Percentiles rank a stretch among this genome's conserved stretches.
These are phyloP conservation scores for Syncephalastrum monosporum DNA, from an alignment of 371 early-diverging fungal genomes.

Conservation along the genomic window DNA sequence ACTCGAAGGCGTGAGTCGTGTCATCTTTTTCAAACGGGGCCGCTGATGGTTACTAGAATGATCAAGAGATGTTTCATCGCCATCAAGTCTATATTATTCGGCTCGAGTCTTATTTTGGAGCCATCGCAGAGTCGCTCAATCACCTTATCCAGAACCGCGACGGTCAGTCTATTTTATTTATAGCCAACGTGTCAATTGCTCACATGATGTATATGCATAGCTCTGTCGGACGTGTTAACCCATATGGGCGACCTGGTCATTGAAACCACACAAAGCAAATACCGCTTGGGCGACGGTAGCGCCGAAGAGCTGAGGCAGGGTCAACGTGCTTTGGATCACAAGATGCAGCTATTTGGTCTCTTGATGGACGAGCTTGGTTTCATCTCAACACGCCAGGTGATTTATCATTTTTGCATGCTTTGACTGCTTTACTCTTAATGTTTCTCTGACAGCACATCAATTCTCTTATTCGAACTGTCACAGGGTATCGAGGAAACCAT, in stretches of 20 bases:
- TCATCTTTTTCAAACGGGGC: neutral
- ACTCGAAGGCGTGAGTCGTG: conserved; percentile 49
- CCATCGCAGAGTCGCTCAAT: conserved; percentile 45
- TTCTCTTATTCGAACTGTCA: neutral
- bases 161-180: conserved; percentile 16
- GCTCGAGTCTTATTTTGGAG: conserved; percentile 54
- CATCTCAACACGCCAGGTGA: conserved; percentile 49
- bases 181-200: too few relatives aligned
- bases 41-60: conserved; percentile 32
- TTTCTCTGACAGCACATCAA: neutral
- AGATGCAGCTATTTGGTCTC: conserved; percentile 61
- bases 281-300: conserved; percentile 54
- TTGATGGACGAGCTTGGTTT: conserved; percentile 59
- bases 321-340: conserved; percentile 53
- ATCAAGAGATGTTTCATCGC: conserved; percentile 59
- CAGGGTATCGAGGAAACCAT: conserved; percentile 53
- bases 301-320: conserved; percentile 43
- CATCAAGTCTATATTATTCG: conserved; percentile 56
- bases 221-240: conserved; percentile 44
- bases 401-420: neutral
- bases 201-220: conserved; percentile 16
- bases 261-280: conserved; percentile 61
- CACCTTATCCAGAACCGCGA: conserved; percentile 52
- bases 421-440: too few relatives aligned
- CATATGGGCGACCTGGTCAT: conserved; percentile 60